Evolutionary conservation across 352 stramenopile genomes (phyloP).

Genomic region (Globisporangium nunn): DNA sequence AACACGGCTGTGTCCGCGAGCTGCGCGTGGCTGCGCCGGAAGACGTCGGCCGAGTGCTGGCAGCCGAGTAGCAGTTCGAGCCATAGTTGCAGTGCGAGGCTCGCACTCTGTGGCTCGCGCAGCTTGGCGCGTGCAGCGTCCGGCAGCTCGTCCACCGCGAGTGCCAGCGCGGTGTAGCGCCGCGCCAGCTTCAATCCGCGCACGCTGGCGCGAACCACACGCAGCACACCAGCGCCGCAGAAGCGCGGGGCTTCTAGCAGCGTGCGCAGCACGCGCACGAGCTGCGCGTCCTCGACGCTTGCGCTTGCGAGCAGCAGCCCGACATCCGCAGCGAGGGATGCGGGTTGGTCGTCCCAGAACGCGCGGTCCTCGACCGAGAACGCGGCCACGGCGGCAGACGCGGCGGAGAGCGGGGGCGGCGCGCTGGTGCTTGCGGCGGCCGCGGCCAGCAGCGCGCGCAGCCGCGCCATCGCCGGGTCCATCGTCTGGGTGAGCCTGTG

Average conservation of each 20-base stretch:
- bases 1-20: slow-evolving; percentile 35
- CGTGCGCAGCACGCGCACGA: slow-evolving; percentile 27
- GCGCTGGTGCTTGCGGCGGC: slow-evolving; percentile 21
- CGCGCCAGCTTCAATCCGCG: slow-evolving; percentile 67
- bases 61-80: slow-evolving; percentile 60
- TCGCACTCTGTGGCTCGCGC: slow-evolving; percentile 9
- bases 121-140: slow-evolving; percentile 37
- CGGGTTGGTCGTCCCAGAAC: slow-evolving; percentile 43
- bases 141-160: slow-evolving; percentile 30
- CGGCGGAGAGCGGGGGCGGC: slow-evolving; percentile 4
- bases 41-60: slow-evolving; percentile 67
- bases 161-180: slow-evolving; percentile 52
- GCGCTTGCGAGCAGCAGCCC: slow-evolving; percentile 59
- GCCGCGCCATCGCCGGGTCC: slow-evolving; percentile 30
- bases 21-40: slow-evolving; percentile 31
- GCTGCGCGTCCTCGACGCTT: slow-evolving; percentile 22
- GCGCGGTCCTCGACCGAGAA: slow-evolving; percentile 32
- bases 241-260: slow-evolving; percentile 30
- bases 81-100: slow-evolving; percentile 43
- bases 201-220: slow-evolving; percentile 49
- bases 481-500: slow-evolving; percentile 10
- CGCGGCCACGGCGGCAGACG: slow-evolving; percentile 3
- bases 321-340: slow-evolving; percentile 31
- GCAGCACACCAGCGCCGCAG: slow-evolving; percentile 34
- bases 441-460: slow-evolving; percentile 33